Evolutionary conservation across 2,329 filamentous ascomycete genomes (phyloP).

Genomic region (Blastomyces parvus): DNA sequence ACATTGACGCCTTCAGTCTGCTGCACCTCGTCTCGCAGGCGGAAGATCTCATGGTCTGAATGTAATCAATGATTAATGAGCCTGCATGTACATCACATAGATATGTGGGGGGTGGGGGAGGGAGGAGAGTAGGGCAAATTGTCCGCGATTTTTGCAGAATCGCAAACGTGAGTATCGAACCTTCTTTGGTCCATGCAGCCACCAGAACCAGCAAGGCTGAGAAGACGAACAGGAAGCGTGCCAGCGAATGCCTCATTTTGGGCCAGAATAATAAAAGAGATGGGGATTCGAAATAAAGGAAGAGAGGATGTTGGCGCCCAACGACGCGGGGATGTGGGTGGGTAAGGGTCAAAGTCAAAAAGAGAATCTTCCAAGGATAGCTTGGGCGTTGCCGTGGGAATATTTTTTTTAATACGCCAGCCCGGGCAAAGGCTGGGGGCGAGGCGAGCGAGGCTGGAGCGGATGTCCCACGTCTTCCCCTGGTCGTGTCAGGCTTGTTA

Average conservation of each 20-base stretch:
- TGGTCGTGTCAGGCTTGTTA: background rate
- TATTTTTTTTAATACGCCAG: background rate
- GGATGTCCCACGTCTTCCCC: background rate
- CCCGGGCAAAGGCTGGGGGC: background rate
- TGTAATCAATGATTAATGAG: constrained; percentile 6
- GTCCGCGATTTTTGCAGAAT: background rate
- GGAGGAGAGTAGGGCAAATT: background rate
- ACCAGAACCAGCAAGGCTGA: constrained; percentile 58
- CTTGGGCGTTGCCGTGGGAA: background rate
- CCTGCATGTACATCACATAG: constrained; percentile 5
- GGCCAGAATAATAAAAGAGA: constrained; percentile 7
- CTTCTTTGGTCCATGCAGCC: constrained; percentile 79
- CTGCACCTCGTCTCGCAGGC: constrained; percentile 76
- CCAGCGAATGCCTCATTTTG: constrained; percentile 59
- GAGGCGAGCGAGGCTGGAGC: background rate
- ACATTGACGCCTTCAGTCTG: constrained; percentile 64
- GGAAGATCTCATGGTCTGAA: constrained; percentile 94
- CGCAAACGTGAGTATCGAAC: constrained; percentile 37
- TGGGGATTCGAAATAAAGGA: background rate
- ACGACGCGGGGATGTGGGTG: constrained; percentile 1
- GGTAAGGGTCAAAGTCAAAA: background rate
- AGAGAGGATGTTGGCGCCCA: constrained; percentile 7
- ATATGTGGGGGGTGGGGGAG: background rate
- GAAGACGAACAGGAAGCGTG: constrained; percentile 55
- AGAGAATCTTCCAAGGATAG: background rate